Percentiles rank a stretch among this genome's conserved stretches.
Conservation (phyloP, 495 filamentous ascomycete species). For the Collariella sp. region DNA sequence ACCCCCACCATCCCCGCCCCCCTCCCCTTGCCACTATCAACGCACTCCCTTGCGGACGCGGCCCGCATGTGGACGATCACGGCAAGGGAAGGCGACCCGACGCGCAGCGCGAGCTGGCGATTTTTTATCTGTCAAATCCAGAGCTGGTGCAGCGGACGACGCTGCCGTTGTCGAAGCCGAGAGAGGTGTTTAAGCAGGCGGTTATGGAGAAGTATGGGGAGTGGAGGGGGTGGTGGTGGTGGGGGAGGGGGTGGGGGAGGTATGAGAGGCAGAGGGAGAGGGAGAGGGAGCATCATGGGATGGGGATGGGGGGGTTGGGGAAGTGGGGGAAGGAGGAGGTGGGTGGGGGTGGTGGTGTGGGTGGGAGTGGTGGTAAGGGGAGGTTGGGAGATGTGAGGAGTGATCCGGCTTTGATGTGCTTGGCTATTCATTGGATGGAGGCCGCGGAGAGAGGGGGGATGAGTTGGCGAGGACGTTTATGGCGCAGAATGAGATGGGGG, state of each 20-base stretch:
- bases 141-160: conserved; percentile 79
- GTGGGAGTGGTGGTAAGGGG: no score
- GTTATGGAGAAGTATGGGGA: conserved; percentile 63
- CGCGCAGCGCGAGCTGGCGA: conserved; percentile 93
- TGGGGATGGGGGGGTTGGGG: conserved; percentile 5
- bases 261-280: conserved; percentile 20
- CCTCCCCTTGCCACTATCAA: conserved; percentile 36
- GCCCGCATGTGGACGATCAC: conserved; percentile 90
- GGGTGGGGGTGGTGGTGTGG: conserved; percentile 12
- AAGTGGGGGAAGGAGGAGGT: conserved; percentile 12
- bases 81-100: conserved; percentile 84
- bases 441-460: conserved; percentile 80
- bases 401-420: conserved; percentile 87
- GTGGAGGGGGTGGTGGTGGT: conserved; percentile 13
- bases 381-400: conserved; percentile 49
- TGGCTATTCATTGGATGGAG: conserved; percentile 99
- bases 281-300: not conserved
- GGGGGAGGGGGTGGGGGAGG: conserved; percentile 18
- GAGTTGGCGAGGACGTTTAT: conserved; percentile 78
- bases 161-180: conserved; percentile 71
- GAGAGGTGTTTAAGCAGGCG: conserved; percentile 86
- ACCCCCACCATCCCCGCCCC: conserved; percentile 20
- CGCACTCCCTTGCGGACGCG: conserved; percentile 71
- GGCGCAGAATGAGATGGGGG: conserved; percentile 49
- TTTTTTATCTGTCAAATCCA: conserved; percentile 89